Percentiles rank a stretch among this genome's conserved stretches.
Evolutionary conservation across 805 yeast species (phyloP).

Genomic region (Metahyphopichia silvanorum): DNA sequence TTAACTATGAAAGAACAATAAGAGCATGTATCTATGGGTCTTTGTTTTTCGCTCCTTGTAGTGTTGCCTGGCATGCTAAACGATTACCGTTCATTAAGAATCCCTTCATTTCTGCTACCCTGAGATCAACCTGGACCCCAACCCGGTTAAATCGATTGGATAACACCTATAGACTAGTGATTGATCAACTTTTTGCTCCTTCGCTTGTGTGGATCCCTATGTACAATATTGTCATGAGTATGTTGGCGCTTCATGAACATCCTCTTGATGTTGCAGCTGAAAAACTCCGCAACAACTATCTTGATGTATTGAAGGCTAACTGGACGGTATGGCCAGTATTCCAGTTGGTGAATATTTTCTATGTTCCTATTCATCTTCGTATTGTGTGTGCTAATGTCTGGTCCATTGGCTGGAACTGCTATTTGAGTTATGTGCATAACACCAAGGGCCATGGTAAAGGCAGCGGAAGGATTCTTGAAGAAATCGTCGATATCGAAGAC

Average conservation of each 20-base stretch:
- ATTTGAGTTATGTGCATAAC: conserved; percentile 48
- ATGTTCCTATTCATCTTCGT: conserved; percentile 37
- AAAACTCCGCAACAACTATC: conserved; percentile 36
- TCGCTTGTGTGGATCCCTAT: conserved; percentile 40
- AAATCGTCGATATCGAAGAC: conserved; percentile 37
- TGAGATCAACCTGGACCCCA: conserved; percentile 10
- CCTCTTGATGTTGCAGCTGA: conserved; percentile 30
- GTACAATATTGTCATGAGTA: conserved; percentile 37
- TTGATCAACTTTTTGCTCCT: conserved; percentile 37
- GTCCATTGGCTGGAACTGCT: conserved; percentile 43
- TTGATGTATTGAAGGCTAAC: conserved; percentile 36
- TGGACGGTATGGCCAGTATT: conserved; percentile 44
- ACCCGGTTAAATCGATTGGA: conserved; percentile 13
- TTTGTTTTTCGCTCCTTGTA: conserved; percentile 35
- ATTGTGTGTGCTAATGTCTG: conserved; percentile 35
- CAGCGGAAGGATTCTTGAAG: conserved; percentile 33
- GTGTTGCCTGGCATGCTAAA: conserved; percentile 37
- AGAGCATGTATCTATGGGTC: conserved; percentile 38
- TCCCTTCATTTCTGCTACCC: conserved; percentile 25
- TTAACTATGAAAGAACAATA: conserved; percentile 25
- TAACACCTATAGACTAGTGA: conserved; percentile 20
- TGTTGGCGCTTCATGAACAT: conserved; percentile 25
- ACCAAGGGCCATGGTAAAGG: conserved; percentile 38
- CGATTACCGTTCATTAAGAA: conserved; percentile 33
- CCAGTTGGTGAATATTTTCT: conserved; percentile 34